Evolutionary conservation across 805 yeast genomes (phyloP).

Genomic region (Spathaspora gorwiae): DNA sequence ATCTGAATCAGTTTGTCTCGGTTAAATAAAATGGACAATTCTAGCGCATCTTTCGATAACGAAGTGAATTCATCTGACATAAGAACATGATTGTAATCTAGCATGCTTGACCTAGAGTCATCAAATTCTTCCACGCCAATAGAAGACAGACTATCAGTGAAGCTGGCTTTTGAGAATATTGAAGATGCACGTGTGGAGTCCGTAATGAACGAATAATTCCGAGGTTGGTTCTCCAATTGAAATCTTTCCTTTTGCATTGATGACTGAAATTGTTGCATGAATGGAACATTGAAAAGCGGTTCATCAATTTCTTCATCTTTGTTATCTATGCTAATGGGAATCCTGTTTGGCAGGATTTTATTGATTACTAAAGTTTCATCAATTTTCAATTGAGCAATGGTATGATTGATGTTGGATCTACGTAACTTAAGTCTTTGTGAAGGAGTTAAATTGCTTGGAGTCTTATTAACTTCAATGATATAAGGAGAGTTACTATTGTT

Average conservation of each 20-base stretch:
- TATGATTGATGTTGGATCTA: constrained; percentile 19
- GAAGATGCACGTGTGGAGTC: constrained; percentile 44
- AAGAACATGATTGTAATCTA: neutral
- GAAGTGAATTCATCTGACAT: constrained; percentile 8
- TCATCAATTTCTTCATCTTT: constrained; percentile 12
- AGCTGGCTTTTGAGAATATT: constrained; percentile 32
- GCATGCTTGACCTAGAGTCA: too few relatives aligned
- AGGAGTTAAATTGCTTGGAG: constrained; percentile 25
- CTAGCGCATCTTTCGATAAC: constrained; percentile 31
- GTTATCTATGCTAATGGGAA: neutral
- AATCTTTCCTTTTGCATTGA: constrained; percentile 30
- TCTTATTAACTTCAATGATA: constrained; percentile 17
- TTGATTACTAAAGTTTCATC: constrained; percentile 1
- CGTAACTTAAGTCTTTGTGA: constrained; percentile 25
- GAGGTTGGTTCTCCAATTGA: constrained; percentile 15
- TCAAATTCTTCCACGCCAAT: constrained; percentile 1
- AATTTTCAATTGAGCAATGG: constrained; percentile 18
- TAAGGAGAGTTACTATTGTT: constrained; percentile 2
- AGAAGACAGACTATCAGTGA: constrained; percentile 11
- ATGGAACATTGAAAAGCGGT: constrained; percentile 61
- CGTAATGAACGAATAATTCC: constrained; percentile 22
- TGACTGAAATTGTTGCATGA: constrained; percentile 49
- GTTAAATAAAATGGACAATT: constrained; percentile 25
- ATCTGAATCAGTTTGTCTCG: constrained; percentile 21
- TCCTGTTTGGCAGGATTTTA: neutral